Percentiles rank a stretch among this genome's conserved stretches.
Evolutionary conservation across 768 basidiomycete species (phyloP).

Genomic region (Lactarius sp.): DNA sequence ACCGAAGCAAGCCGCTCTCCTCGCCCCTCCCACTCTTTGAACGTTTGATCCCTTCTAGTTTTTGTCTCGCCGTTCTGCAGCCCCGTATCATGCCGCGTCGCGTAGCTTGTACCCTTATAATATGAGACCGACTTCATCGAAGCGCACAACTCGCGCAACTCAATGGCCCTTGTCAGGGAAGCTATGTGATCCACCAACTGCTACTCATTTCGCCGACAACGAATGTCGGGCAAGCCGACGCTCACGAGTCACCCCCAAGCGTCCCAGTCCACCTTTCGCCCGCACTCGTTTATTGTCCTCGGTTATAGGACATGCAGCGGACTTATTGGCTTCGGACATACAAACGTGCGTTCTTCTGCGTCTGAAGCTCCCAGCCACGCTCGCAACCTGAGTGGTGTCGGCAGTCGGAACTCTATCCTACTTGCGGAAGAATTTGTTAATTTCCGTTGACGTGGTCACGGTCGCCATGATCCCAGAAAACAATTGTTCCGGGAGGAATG

Average conservation of each 20-base stretch:
- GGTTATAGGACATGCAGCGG: background rate
- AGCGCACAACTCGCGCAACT: background rate
- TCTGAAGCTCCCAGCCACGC: background rate
- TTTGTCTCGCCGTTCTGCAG: background rate
- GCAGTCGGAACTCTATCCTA: background rate
- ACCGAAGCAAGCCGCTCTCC: background rate
- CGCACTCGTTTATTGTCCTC: background rate
- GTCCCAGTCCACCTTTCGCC: background rate
- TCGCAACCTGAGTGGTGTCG: background rate
- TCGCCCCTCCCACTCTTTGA: background rate
- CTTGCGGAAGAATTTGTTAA: background rate
- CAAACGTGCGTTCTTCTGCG: background rate
- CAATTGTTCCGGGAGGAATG: too few species aligned
- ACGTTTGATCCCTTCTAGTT: constrained; percentile 1
- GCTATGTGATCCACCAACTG: background rate
- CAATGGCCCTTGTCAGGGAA: background rate
- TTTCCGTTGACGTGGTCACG: too few species aligned
- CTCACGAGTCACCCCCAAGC: background rate
- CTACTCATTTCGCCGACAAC: background rate
- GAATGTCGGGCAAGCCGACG: background rate
- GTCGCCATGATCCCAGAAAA: too few species aligned
- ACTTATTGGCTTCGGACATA: background rate
- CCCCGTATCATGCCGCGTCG: background rate
- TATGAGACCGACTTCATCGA: constrained; percentile 5
- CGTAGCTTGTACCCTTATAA: constrained; percentile 13